A percentile compares a stretch with the other conserved stretches of the same genome.
phyloP scores from a whole-genome alignment of 2,329 filamentous ascomycete species.

The Aspergillus felis region DNA sequence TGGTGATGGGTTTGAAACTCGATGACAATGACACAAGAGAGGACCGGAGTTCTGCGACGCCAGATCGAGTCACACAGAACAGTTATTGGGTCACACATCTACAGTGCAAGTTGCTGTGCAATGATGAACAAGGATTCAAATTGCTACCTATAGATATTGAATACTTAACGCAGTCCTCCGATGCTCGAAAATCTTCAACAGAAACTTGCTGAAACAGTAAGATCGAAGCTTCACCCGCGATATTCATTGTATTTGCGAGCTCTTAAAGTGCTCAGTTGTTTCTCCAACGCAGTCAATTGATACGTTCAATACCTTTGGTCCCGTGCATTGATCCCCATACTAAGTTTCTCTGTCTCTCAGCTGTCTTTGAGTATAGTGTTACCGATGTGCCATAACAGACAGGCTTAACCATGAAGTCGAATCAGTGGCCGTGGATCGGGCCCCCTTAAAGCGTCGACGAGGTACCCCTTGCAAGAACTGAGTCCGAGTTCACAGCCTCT shows the following conservation, averaged over 20 bases:
- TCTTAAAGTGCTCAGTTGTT: not conserved
- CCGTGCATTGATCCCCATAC: not conserved
- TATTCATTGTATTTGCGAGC: not conserved
- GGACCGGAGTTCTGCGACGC: not conserved
- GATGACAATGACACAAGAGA: not conserved
- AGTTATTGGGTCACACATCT: too few species aligned
- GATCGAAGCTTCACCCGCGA: not conserved
- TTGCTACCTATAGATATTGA: not conserved
- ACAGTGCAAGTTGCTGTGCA: not conserved
- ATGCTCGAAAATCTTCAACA: not conserved
- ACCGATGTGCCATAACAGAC: not conserved
- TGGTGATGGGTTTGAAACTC: not conserved
- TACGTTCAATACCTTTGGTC: not conserved
- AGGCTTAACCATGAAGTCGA: not conserved
- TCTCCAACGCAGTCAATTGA: not conserved
- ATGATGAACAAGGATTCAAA: not conserved
- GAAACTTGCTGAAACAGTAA: not conserved
- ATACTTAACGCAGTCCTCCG: not conserved
- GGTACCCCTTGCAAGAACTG: too few species aligned
- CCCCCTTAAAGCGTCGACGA: not conserved
- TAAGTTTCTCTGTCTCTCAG: not conserved
- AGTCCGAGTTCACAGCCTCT: slow-evolving; percentile 2
- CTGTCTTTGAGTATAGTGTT: not conserved
- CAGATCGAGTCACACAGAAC: not conserved
- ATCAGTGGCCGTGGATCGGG: not conserved